Evolutionary conservation across 371 early-diverging fungal genomes (phyloP).

Genomic region (Entomophthora muscae): DNA sequence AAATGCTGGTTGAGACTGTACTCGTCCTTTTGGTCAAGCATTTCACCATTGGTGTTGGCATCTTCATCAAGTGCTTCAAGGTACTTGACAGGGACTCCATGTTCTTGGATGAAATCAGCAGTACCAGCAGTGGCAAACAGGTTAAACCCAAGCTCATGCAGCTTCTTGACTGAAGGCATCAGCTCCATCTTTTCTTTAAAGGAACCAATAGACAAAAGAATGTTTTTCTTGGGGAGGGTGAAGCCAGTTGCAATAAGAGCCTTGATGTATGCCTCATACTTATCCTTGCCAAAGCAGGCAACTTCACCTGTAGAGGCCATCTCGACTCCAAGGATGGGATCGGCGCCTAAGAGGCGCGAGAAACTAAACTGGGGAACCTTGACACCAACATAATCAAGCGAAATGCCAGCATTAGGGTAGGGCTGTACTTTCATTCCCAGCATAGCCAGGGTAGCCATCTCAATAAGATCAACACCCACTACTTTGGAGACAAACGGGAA

Average conservation of each 20-base stretch:
- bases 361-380: conserved; percentile 91
- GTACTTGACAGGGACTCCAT: conserved; percentile 76
- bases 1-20: conserved; percentile 85
- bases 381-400: conserved; percentile 47
- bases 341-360: conserved; percentile 85
- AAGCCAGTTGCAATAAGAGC: conserved; percentile 71
- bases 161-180: conserved; percentile 60
- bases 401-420: conserved; percentile 33
- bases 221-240: conserved; percentile 73
- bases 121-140: conserved; percentile 90
- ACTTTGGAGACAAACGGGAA: conserved; percentile 94
- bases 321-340: conserved; percentile 89
- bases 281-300: conserved; percentile 83
- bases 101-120: conserved; percentile 84
- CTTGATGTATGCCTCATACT: conserved; percentile 68
- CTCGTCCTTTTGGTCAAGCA: conserved; percentile 55
- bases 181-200: conserved; percentile 91
- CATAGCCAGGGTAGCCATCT: conserved; percentile 76
- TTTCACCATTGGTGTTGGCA: conserved; percentile 20
- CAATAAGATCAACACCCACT: conserved; percentile 72
- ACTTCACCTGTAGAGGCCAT: conserved; percentile 98
- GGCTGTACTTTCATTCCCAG: conserved; percentile 52
- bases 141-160: conserved; percentile 68
- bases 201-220: conserved; percentile 81
- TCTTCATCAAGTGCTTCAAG: conserved; percentile 51